Conservation (phyloP, 78 protist species). For the Dictyostelium brefeldianum region DNA sequence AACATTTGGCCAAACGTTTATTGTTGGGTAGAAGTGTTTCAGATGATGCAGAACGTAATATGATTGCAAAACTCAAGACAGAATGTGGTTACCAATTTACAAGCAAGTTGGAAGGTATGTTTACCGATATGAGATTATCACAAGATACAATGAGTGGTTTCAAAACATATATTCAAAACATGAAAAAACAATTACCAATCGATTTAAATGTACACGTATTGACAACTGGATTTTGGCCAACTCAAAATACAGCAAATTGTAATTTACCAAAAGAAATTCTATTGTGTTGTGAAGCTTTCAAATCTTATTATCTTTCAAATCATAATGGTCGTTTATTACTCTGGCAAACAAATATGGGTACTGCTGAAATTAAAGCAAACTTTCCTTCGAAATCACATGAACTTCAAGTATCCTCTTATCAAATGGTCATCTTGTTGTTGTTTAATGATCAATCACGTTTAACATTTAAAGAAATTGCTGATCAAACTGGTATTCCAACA, state of each 20-base stretch:
- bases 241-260: conserved; percentile 72
- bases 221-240: conserved; percentile 97
- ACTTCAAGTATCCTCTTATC: conserved; percentile 90
- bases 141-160: conserved; percentile 88
- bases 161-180: conserved; percentile 33
- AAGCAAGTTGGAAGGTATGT: conserved; percentile 97
- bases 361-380: conserved; percentile 90
- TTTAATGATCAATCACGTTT: conserved; percentile 86
- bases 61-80: conserved; percentile 93
- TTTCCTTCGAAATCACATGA: conserved; percentile 89
- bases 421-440: conserved; percentile 90
- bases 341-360: conserved; percentile 95
- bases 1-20: conserved; percentile 96
- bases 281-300: conserved; percentile 84
- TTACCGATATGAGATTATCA: conserved; percentile 94
- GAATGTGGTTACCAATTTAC: conserved; percentile 97
- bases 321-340: conserved; percentile 93
- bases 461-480: conserved; percentile 72
- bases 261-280: conserved; percentile 74
- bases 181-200: conserved; percentile 52
- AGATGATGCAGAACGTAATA: conserved; percentile 92
- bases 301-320: conserved; percentile 81
- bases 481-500: conserved; percentile 54
- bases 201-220: conserved; percentile 91
- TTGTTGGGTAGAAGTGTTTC: conserved; percentile 81